These are phyloP conservation scores for Magnusiomyces sp. DNA, from an alignment of 1,139 yeast genomes.

Conservation along the genomic window DNA sequence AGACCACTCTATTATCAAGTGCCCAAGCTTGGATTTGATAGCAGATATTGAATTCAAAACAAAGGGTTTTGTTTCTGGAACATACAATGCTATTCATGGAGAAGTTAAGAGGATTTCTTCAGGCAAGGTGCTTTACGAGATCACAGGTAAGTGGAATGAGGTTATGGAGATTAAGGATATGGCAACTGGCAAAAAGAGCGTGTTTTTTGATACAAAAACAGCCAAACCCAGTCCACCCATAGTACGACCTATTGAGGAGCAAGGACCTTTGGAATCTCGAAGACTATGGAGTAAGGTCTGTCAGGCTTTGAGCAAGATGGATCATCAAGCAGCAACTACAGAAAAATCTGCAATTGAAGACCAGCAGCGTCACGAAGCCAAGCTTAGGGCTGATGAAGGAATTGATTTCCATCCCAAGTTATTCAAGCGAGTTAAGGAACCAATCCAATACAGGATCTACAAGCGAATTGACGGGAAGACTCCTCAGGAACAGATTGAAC, in stretches of 20 bases:
- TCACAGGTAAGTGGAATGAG: conserved; percentile 92
- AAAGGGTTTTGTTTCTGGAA: conserved; percentile 87
- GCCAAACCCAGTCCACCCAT: conserved; percentile 50
- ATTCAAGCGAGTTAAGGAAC: conserved; percentile 41
- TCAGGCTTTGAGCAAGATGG: conserved; percentile 63
- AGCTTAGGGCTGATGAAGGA: conserved; percentile 67
- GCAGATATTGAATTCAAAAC: conserved; percentile 92
- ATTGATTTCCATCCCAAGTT: conserved; percentile 72
- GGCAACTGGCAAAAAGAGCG: conserved; percentile 40
- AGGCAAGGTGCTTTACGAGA: conserved; percentile 51
- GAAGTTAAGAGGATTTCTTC: conserved; percentile 45
- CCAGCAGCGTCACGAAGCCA: conserved; percentile 65
- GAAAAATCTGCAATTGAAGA: conserved; percentile 84
- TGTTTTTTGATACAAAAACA: conserved; percentile 55
- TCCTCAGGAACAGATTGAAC: conserved; percentile 45
- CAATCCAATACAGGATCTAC: conserved; percentile 55
- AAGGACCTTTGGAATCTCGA: conserved; percentile 73
- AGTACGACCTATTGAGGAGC: conserved; percentile 72
- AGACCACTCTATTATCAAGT: conserved; percentile 72
- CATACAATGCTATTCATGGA: conserved; percentile 86
- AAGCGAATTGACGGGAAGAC: conserved; percentile 43
- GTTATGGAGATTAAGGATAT: conserved; percentile 60
- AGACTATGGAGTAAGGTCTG: conserved; percentile 75
- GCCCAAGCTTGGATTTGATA: conserved; percentile 48
- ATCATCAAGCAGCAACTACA: conserved; percentile 76